Percentiles rank a stretch among this genome's conserved stretches.
These are phyloP conservation scores for Grosmannia huntii DNA, from an alignment of 2,329 filamentous ascomycete species.

Conservation along the genomic window DNA sequence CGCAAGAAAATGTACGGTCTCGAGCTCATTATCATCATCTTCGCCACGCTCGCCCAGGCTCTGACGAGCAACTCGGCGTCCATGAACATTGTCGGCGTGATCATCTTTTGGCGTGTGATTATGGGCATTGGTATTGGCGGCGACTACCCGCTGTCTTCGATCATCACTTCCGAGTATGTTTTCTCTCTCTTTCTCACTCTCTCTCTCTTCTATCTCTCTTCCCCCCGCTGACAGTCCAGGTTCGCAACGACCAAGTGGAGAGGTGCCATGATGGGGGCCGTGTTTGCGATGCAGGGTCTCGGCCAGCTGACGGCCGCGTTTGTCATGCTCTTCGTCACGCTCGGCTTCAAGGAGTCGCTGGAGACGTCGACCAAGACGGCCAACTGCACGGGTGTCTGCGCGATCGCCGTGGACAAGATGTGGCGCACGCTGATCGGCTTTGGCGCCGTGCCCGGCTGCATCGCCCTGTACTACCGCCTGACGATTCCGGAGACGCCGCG, in stretches of 20 bases:
- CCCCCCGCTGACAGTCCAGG: not conserved
- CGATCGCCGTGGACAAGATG: conserved; percentile 72
- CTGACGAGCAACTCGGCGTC: conserved; percentile 50
- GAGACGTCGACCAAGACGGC: conserved; percentile 33
- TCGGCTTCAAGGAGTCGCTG: conserved; percentile 56
- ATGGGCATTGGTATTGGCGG: conserved; percentile 63
- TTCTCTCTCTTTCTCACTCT: too few relatives aligned
- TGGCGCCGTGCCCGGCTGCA: conserved; percentile 65
- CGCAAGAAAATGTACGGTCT: conserved; percentile 55
- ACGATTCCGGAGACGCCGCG: conserved; percentile 82
- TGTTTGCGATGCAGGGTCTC: conserved; percentile 80
- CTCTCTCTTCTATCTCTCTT: not conserved
- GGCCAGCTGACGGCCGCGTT: conserved; percentile 67
- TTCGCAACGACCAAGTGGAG: conserved; percentile 78
- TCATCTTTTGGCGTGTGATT: conserved; percentile 72
- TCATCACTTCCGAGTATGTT: conserved; percentile 62
- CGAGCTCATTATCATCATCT: conserved; percentile 69
- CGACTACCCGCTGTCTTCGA: conserved; percentile 70
- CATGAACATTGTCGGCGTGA: conserved; percentile 49
- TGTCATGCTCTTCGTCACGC: conserved; percentile 61
- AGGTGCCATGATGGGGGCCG: conserved; percentile 76
- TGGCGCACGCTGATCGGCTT: conserved; percentile 74
- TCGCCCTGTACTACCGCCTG: conserved; percentile 66
- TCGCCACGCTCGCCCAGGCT: conserved; percentile 61
- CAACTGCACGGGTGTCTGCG: conserved; percentile 50